A percentile compares a stretch with the other conserved stretches of the same genome.
phyloP scores from a whole-genome alignment of 176 grass and related monocot species.

The Musa schizocarpa region DNA sequence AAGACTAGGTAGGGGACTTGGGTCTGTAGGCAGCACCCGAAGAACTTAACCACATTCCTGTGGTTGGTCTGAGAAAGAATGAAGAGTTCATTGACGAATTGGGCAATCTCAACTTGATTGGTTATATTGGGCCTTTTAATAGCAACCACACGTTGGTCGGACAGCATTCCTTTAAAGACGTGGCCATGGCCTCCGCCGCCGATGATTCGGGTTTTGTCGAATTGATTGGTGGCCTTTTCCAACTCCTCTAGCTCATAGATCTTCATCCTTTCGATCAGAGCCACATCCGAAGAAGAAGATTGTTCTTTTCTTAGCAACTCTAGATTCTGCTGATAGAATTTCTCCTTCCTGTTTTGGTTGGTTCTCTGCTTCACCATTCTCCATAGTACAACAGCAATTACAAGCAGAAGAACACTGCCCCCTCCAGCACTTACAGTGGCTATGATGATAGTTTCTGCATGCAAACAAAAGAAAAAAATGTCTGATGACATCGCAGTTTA shows the following conservation, averaged over 20 bases:
- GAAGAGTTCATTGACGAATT: slow-evolving; percentile 11
- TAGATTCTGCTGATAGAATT: not conserved
- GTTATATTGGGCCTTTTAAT: slow-evolving; percentile 5
- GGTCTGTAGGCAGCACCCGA: slow-evolving; percentile 14
- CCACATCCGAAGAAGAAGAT: not conserved
- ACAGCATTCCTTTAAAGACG: slow-evolving; percentile 27
- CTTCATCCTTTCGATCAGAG: slow-evolving; percentile 26
- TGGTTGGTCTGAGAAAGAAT: slow-evolving; percentile 18
- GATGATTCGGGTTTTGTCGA: slow-evolving; percentile 27
- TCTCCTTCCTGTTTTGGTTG: not conserved
- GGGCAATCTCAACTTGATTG: not conserved
- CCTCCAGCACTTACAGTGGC: not conserved
- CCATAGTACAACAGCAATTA: not conserved
- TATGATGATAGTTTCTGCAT: not conserved
- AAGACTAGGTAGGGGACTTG: slow-evolving; percentile 16
- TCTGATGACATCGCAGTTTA: no score
- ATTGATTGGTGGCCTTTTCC: slow-evolving; percentile 29
- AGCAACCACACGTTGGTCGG: slow-evolving; percentile 3
- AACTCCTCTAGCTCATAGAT: slow-evolving; percentile 31
- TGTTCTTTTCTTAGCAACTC: not conserved
- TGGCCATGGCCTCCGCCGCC: slow-evolving; percentile 33
- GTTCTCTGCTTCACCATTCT: not conserved
- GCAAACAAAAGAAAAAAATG: not conserved
- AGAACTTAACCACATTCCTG: slow-evolving; percentile 19
- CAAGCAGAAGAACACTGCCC: not conserved